Base-by-base conservation (phyloP, 179 eudicot species). In the Spinacia oleracea region DNA sequence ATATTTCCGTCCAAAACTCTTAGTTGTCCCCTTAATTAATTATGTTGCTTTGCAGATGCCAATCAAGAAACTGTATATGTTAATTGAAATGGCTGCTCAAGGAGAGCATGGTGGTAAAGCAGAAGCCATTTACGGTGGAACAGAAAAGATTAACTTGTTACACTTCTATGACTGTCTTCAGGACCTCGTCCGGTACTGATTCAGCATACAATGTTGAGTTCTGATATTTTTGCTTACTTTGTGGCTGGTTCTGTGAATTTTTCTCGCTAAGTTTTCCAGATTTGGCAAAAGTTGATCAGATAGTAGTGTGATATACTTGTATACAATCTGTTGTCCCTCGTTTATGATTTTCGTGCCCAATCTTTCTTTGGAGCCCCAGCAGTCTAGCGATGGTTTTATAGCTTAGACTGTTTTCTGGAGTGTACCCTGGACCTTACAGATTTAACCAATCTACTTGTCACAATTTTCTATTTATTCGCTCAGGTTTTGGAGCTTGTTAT, bases 41-140 rank as follows among this genome's bases (percentile, higher is more conserved):
- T 51, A 27, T 42, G 60, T 71, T 70, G 56, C 45, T 53, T 63
- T 72, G 66, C 85, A 95, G 98, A 91, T 95, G 88, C 92, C 98
- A 51, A 86, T 95, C 86, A 95, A 95, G 90, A 93, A 88, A 90
- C 74, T 95, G 10, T 91, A 91, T 86, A 93, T 93, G 98, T 82
- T 95, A n/a, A 81, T 93, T 59, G 98, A 93, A 83, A 95, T 95
- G 98, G 97, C 98, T 65, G 98, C 98, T 75, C 98, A 95, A 87
- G 98, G 98, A 68, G 97, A 89, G 82, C 83, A 88, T 32, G 98
- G 98, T 29, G 98, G 97, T 63, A 85, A 81, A 79, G 96, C 98
- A 16, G 98, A 96, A 81, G 91, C 93, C 77, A 90, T 96, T 63
- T 96, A 84, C 79, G 87, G 93, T 0, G 99, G 99, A 75, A 78